A percentile compares a stretch with the other conserved stretches of the same genome.
These are phyloP conservation scores for Candolleomyces eurysporus DNA, from an alignment of 768 basidiomycete genomes.

Conservation along the genomic window DNA sequence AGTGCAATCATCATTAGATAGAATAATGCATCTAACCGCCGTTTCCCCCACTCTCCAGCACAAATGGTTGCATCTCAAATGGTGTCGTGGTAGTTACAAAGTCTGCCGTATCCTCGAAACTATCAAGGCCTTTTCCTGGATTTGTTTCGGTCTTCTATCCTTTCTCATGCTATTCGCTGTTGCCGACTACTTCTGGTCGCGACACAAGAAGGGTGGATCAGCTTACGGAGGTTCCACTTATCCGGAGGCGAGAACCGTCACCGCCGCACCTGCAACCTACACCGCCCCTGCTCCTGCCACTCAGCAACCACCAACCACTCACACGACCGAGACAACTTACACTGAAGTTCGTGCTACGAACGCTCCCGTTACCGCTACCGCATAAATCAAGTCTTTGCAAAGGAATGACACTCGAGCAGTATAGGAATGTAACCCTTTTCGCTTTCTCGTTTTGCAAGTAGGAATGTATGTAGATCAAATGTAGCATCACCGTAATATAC, in stretches of 20 bases:
- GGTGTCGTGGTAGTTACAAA: constrained; percentile 47
- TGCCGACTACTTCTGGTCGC: constrained; percentile 16
- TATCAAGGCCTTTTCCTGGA: constrained; percentile 69
- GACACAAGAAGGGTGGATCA: constrained; percentile 11
- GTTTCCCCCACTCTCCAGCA: constrained; percentile 35
- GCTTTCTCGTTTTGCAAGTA: background rate
- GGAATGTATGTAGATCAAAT: too few relatives aligned
- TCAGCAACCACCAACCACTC: background rate
- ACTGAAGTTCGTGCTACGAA: constrained; percentile 5
- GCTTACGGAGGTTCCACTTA: constrained; percentile 10
- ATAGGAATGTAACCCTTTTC: background rate
- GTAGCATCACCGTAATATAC: too few relatives aligned
- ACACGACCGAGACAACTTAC: constrained; percentile 7
- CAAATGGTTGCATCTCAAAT: constrained; percentile 53
- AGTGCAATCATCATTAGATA: constrained; percentile 16
- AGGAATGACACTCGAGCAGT: background rate
- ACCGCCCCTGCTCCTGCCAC: constrained; percentile 9
- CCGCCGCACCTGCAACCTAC: background rate
- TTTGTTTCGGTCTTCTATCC: constrained; percentile 53
- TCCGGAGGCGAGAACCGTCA: constrained; percentile 16
- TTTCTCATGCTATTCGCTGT: constrained; percentile 46
- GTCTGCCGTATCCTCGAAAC: constrained; percentile 61
- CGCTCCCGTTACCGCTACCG: background rate
- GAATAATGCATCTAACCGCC: background rate
- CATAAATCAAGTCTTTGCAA: background rate